A percentile compares a stretch with the other conserved stretches of the same genome.
These are phyloP conservation scores for Dothidotthia symphoricarpi DNA, from an alignment of 2,329 filamentous ascomycete genomes.

Conservation along the genomic window DNA sequence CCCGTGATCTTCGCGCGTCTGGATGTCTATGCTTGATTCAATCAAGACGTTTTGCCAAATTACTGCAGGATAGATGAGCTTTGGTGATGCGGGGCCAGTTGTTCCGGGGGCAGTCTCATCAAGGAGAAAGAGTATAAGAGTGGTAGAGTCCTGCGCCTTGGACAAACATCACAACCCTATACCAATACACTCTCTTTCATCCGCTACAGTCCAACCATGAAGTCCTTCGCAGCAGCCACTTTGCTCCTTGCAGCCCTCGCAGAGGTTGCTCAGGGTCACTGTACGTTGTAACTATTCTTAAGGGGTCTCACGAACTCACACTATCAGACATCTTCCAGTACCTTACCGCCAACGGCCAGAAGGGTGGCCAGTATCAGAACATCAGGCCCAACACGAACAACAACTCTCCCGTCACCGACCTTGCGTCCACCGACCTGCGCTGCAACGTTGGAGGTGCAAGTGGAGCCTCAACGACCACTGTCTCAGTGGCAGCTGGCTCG, in stretches of 20 bases:
- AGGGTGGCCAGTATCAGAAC: slow-evolving; percentile 38
- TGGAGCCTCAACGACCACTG: slow-evolving; percentile 30
- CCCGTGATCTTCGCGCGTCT: slow-evolving; percentile 28
- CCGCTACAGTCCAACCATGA: slow-evolving; percentile 24
- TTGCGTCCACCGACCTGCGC: slow-evolving; percentile 33
- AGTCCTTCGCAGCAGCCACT: slow-evolving; percentile 33
- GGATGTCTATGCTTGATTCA: slow-evolving; percentile 20
- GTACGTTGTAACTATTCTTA: slow-evolving; percentile 16
- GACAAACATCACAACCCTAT: slow-evolving; percentile 4
- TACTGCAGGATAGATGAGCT: neutral
- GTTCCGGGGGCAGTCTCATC: too few species aligned
- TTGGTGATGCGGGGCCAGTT: too few species aligned
- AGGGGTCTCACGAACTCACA: neutral
- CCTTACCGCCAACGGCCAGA: slow-evolving; percentile 38
- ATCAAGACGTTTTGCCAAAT: slow-evolving; percentile 21
- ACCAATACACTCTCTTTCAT: neutral
- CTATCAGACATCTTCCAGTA: slow-evolving; percentile 39
- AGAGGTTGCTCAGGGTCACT: slow-evolving; percentile 39
- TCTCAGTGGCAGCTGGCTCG: slow-evolving; percentile 38
- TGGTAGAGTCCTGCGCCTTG: slow-evolving; percentile 2
- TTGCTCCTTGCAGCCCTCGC: slow-evolving; percentile 35
- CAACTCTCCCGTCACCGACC: slow-evolving; percentile 39
- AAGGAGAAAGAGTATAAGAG: slow-evolving; percentile 24
- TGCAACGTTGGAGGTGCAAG: slow-evolving; percentile 38
- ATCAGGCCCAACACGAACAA: slow-evolving; percentile 40